phyloP scores from a whole-genome alignment of 331 rosid genomes.

The Quercus tomentella region DNA sequence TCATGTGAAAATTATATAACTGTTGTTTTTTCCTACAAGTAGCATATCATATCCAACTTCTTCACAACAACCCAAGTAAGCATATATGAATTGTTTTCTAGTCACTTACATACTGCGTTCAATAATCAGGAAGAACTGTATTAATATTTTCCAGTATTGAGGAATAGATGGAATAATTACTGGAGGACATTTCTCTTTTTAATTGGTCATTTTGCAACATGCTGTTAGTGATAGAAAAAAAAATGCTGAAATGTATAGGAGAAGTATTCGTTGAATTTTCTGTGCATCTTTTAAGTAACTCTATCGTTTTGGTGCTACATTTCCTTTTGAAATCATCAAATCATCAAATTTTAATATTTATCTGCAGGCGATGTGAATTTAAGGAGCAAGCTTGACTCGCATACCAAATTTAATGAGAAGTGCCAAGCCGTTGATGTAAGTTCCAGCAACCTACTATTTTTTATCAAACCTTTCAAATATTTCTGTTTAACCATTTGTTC shows the following conservation, averaged over 20 bases:
- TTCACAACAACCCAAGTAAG: too few relatives aligned
- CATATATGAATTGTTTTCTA: too few relatives aligned
- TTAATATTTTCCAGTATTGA: neutral
- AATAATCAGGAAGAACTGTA: neutral
- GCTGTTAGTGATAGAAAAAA: neutral
- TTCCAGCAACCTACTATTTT: neutral
- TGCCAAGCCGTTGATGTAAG: slow-evolving; percentile 44
- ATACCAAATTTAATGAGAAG: slow-evolving; percentile 28
- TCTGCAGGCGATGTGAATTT: slow-evolving; percentile 37
- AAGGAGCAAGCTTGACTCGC: slow-evolving; percentile 25
- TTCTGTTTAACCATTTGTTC: neutral
- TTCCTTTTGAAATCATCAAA: neutral
- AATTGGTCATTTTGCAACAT: neutral
- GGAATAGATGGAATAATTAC: neutral
- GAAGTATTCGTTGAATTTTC: neutral
- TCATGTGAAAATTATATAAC: neutral
- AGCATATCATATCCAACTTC: neutral
- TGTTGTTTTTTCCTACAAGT: neutral
- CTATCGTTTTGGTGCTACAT: neutral
- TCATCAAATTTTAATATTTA: neutral
- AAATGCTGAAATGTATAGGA: neutral
- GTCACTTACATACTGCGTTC: too few relatives aligned
- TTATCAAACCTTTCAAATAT: neutral
- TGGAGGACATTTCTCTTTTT: neutral
- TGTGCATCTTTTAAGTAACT: neutral